phyloP scores from a whole-genome alignment of 352 stramenopile genomes.

The Thalassiosira exigua region DNA sequence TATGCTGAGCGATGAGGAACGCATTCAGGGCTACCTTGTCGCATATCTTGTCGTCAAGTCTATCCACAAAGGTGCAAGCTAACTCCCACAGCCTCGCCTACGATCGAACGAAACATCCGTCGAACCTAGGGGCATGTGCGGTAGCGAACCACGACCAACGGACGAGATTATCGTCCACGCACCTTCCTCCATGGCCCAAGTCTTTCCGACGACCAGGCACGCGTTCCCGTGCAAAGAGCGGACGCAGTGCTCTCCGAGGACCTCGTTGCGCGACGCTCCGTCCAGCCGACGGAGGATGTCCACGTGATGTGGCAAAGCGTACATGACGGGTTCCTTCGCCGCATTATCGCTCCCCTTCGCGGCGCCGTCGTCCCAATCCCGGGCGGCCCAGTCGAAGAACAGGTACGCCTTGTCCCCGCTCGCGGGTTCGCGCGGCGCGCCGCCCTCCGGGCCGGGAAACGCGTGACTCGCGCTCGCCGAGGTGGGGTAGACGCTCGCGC shows the following conservation, averaged over 20 bases:
- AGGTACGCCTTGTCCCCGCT: constrained; percentile 46
- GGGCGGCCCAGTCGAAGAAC: constrained; percentile 70
- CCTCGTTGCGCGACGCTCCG: constrained; percentile 43
- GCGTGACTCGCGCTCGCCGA: constrained; percentile 55
- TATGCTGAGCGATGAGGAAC: no score
- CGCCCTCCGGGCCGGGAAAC: constrained; percentile 39
- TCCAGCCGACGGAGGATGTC: constrained; percentile 63
- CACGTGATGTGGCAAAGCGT: constrained; percentile 85
- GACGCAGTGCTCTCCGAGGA: constrained; percentile 51
- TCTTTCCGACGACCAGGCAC: constrained; percentile 73
- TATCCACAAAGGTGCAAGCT: no score
- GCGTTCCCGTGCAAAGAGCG: constrained; percentile 77
- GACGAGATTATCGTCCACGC: neutral
- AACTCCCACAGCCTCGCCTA: no score
- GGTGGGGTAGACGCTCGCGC: constrained; percentile 78
- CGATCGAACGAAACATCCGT: no score
- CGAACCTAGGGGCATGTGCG: no score
- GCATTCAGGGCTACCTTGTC: no score
- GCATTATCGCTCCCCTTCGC: constrained; percentile 21
- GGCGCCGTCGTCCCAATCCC: constrained; percentile 19
- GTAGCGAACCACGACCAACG: no score
- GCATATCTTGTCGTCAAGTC: no score
- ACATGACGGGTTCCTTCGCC: constrained; percentile 75
- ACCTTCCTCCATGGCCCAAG: constrained; percentile 68
- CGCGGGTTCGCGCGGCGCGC: constrained; percentile 40